Evolutionary conservation across 1,139 yeast species (phyloP), one percentile per base, ranked within the genome.

Genomic region (Hemisphaericaspora subhashii): DNA sequence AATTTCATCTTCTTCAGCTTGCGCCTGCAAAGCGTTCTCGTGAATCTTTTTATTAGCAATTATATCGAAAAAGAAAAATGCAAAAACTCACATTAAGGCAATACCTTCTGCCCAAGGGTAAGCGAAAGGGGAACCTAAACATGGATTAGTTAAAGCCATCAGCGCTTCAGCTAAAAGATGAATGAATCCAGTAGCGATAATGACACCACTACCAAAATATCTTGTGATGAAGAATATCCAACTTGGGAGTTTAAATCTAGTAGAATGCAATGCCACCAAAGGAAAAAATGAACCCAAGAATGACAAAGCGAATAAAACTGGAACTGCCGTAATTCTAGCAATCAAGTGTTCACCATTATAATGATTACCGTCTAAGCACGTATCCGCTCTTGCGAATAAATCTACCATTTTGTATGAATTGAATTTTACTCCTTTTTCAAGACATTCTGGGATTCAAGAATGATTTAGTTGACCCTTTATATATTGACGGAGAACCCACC

Each of bases 81-180:
- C 36, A 38, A 62, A 61, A 0, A 60, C 55, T 5, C 67, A 63
- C 51, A 66, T 58, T 30, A 67, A 54, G 1, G 66, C 58, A 11
- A 66, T 56, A 2, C 61, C 69, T 22, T 61, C 59, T 1, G 69
- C 54, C 64, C 67, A 65, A 5, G 70, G 62, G 38, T 65, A 67
- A 10, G 55, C 64, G 40, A 58, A 60, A 1, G 52, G 48, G 0
- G 57, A 59, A 4, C 66, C 68, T 20, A 67, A 50, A 42, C 72
- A 65, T 7, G 53, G 55, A 34, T 60, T 49, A 3, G 53, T 43
- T 10, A 66, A 53, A 3, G 57, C 47, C 17, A 44, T 47, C 23
- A 47, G 45, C 1, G 66, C 58, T 32, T 64, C 68, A 0, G 66
- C 66, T 24, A 65, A 45, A 24, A 65, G 48, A 40, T 65, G 69